Evolutionary conservation across 805 yeast genomes (phyloP).

Genomic region (Yarrowia alimentaria): DNA sequence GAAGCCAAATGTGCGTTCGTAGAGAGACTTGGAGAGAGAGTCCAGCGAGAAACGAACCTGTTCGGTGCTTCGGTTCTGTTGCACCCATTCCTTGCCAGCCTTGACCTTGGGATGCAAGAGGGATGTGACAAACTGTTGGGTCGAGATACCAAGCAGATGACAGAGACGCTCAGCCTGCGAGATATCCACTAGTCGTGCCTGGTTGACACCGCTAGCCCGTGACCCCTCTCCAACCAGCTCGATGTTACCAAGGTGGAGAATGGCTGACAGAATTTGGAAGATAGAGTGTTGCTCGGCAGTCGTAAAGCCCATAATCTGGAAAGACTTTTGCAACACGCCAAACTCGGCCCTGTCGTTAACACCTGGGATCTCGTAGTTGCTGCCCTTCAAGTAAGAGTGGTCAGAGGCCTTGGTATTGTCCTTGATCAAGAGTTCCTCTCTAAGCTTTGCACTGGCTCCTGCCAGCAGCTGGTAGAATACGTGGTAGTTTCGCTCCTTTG

Average conservation of each 20-base stretch:
- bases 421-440: slow-evolving; percentile 41
- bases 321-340: slow-evolving; percentile 58
- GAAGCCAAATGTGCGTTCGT: slow-evolving; percentile 77
- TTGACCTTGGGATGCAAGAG: slow-evolving; percentile 78
- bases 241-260: slow-evolving; percentile 83
- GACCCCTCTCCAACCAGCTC: slow-evolving; percentile 59
- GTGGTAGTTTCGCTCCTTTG: slow-evolving; percentile 86
- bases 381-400: slow-evolving; percentile 51
- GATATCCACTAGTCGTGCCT: slow-evolving; percentile 62
- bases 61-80: slow-evolving; percentile 70
- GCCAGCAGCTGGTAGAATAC: slow-evolving; percentile 81
- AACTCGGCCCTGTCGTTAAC: slow-evolving; percentile 77
- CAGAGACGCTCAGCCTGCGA: slow-evolving; percentile 54
- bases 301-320: slow-evolving; percentile 69
- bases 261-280: slow-evolving; percentile 65
- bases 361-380: slow-evolving; percentile 60
- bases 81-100: slow-evolving; percentile 85
- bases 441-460: slow-evolving; percentile 54
- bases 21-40: slow-evolving; percentile 81
- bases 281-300: slow-evolving; percentile 55
- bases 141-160: slow-evolving; percentile 61
- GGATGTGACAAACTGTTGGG: slow-evolving; percentile 54
- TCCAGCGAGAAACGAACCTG: slow-evolving; percentile 82
- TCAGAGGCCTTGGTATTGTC: slow-evolving; percentile 50
- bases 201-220: slow-evolving; percentile 51